These are phyloP conservation scores for Marchantia paleacea DNA, from an alignment of 225 moss, liverwort and hornwort genomes.

Conservation along the genomic window DNA sequence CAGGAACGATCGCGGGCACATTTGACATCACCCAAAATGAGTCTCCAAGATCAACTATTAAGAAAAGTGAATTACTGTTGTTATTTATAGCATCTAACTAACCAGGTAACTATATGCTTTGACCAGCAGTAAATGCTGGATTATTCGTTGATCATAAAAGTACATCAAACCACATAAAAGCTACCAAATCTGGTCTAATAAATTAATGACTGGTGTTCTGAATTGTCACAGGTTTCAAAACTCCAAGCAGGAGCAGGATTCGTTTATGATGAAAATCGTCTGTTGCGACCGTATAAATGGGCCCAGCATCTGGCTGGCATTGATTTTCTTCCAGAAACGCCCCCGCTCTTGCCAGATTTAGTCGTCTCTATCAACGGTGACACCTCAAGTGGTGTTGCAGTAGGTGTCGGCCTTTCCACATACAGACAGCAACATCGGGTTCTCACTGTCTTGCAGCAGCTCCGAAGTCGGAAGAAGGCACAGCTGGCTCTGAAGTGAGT, in stretches of 20 bases:
- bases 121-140: conserved; percentile 13
- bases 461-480: conserved; percentile 73
- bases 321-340: conserved; percentile 73
- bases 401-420: conserved; percentile 39
- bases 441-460: conserved; percentile 73
- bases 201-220: not conserved
- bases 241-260: conserved; percentile 77
- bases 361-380: conserved; percentile 30
- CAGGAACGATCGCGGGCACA: too few species aligned
- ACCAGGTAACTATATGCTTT: conserved; percentile 14
- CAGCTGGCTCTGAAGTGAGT: conserved; percentile 90
- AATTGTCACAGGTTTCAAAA: conserved; percentile 59
- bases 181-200: too few species aligned
- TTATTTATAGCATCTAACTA: conserved; percentile 12
- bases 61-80: not conserved
- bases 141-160: not conserved
- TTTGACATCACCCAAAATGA: too few species aligned
- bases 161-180: not conserved
- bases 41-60: too few species aligned
- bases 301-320: conserved; percentile 87
- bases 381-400: conserved; percentile 19
- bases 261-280: conserved; percentile 64
- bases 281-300: conserved; percentile 80
- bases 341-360: conserved; percentile 57
- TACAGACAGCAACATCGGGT: conserved; percentile 81